phyloP scores from a whole-genome alignment of 352 stramenopile genomes.

The Pythium phragmitis region DNA sequence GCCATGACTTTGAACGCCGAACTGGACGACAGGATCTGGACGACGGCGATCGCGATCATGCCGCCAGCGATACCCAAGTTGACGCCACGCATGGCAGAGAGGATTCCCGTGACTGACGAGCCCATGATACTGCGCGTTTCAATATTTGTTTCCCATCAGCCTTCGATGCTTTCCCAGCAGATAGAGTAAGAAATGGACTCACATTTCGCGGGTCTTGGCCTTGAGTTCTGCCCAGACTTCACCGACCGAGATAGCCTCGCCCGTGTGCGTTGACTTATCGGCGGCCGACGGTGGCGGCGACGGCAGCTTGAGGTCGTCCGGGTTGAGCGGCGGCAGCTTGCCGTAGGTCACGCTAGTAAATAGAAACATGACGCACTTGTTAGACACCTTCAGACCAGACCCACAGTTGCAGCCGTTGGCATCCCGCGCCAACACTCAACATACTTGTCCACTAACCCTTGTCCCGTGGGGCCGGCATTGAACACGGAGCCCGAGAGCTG shows the following conservation, averaged over 20 bases:
- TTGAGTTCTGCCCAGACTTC: slow-evolving; percentile 88
- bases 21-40: slow-evolving; percentile 64
- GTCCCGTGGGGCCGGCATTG: slow-evolving; percentile 61
- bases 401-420: not conserved
- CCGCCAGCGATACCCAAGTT: slow-evolving; percentile 72
- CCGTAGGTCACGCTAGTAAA: slow-evolving; percentile 54
- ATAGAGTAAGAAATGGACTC: slow-evolving; percentile 18
- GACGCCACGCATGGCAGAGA: slow-evolving; percentile 72
- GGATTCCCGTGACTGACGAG: slow-evolving; percentile 76
- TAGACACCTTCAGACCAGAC: not conserved
- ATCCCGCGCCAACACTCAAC: slow-evolving; percentile 7
- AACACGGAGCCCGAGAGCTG: slow-evolving; percentile 48
- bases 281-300: slow-evolving; percentile 72
- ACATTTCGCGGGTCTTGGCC: slow-evolving; percentile 78
- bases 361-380: not conserved
- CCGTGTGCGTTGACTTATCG: slow-evolving; percentile 60
- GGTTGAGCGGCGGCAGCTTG: slow-evolving; percentile 81
- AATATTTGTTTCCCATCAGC: not conserved
- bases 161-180: not conserved
- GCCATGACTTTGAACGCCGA: slow-evolving; percentile 75
- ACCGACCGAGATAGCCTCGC: slow-evolving; percentile 72
- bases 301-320: slow-evolving; percentile 82
- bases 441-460: slow-evolving; percentile 52
- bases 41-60: slow-evolving; percentile 75
- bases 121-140: slow-evolving; percentile 55